Percentiles rank a stretch among this genome's conserved stretches.
These are phyloP conservation scores for Themeda triandra DNA, from an alignment of 176 grass and related monocot genomes.

Conservation along the genomic window DNA sequence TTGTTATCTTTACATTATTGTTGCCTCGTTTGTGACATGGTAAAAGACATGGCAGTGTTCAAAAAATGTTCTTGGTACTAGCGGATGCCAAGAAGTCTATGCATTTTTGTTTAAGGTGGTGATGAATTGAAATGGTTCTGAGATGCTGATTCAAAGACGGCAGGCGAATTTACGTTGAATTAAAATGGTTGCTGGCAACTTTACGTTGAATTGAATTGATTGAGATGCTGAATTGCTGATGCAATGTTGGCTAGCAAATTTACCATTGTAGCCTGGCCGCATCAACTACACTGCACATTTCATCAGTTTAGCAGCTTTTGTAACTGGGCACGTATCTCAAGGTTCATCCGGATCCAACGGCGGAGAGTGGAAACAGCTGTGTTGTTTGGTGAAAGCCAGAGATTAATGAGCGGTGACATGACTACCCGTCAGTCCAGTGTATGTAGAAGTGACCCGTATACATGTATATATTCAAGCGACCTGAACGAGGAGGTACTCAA, in stretches of 20 bases:
- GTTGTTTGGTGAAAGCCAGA: background rate
- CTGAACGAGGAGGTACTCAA: conserved; percentile 4
- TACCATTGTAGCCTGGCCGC: background rate
- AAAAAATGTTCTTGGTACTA: background rate
- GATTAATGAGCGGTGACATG: conserved; percentile 15
- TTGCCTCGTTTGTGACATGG: background rate
- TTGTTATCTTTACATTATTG: background rate
- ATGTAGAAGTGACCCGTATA: background rate
- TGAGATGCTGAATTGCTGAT: background rate
- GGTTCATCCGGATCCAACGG: background rate
- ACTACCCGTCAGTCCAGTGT: background rate
- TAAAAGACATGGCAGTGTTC: background rate
- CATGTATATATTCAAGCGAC: background rate
- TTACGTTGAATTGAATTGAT: background rate
- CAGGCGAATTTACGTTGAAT: background rate
- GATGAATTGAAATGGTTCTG: background rate
- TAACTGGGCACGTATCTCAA: conserved; percentile 6
- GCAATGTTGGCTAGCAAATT: background rate
- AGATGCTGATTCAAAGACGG: background rate
- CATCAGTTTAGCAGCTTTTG: background rate
- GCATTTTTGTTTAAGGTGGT: background rate
- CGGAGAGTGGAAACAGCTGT: background rate
- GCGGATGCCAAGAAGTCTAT: background rate
- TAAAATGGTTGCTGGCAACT: background rate
- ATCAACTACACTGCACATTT: background rate